Conservation (phyloP, 1,284 basidiomycete genomes). For the Gymnopus androsaceus region DNA sequence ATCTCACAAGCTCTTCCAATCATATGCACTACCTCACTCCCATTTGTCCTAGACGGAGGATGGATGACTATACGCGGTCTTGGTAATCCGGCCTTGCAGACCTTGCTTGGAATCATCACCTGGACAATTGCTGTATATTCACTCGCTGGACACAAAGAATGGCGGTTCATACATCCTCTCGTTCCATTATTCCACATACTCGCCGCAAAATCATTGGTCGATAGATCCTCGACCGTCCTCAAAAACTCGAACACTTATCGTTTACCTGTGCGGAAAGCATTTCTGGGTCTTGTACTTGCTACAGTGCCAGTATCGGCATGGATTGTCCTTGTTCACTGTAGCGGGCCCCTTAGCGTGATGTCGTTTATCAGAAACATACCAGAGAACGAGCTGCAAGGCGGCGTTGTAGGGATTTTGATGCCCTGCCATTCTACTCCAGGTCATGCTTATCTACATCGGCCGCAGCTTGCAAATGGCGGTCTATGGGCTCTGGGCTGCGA, state of each 20-base stretch:
- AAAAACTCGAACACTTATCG: slow-evolving; percentile 1
- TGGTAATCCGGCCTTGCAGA: slow-evolving; percentile 35
- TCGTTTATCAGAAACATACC: slow-evolving; percentile 60
- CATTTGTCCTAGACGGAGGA: slow-evolving; percentile 68
- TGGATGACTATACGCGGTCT: slow-evolving; percentile 40
- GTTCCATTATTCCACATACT: slow-evolving; percentile 86
- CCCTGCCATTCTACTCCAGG: slow-evolving; percentile 99
- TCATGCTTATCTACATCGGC: slow-evolving; percentile 84
- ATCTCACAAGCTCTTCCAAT: slow-evolving; percentile 85
- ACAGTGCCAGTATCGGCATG: slow-evolving; percentile 68
- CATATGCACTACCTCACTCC: slow-evolving; percentile 71
- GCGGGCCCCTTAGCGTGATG: slow-evolving; percentile 77
- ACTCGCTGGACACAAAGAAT: slow-evolving; percentile 89
- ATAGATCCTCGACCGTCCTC: slow-evolving; percentile 34
- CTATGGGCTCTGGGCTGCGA: slow-evolving; percentile 91
- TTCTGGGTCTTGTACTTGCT: slow-evolving; percentile 50
- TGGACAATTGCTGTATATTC: slow-evolving; percentile 81
- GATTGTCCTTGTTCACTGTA: slow-evolving; percentile 71
- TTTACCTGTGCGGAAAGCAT: slow-evolving; percentile 36
- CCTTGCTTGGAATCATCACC: slow-evolving; percentile 53
- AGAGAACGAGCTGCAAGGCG: slow-evolving; percentile 44
- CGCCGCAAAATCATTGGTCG: slow-evolving; percentile 71
- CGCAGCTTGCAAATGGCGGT: slow-evolving; percentile 52
- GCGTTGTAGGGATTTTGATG: slow-evolving; percentile 81
- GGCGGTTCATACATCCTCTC: slow-evolving; percentile 93